Evolutionary conservation across 495 filamentous ascomycete species (phyloP), one percentile per base, ranked within the genome.

Genomic region (Xylaria palmicola): DNA sequence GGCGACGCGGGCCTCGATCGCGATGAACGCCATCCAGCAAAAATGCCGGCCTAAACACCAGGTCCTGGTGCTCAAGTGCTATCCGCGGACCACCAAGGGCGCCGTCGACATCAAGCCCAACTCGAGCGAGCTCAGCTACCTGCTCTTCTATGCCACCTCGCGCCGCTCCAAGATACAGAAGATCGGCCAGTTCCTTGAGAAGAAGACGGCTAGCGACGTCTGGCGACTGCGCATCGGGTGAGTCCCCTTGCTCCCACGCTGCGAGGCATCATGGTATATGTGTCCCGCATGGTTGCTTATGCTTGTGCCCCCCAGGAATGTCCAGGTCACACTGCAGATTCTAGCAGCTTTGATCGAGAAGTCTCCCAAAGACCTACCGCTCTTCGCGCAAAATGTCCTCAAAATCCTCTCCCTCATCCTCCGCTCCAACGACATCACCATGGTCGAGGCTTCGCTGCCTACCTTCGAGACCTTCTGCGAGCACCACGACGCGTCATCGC

Each of bases 111-210:
- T 96, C 59, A 93, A 92, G 74, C 91, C 93, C 8, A 97, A 97
- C 71, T 88, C 90, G 44, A 94, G 90, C 74, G 93, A 97, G 78
- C 86, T 97, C 41, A 95, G 90, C 71, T 97, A 97, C 71, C 83
- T 97, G 52, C 85, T 97, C 27, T 97, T 93, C 82, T 96, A 97
- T 81, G 90, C 89, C 41, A 93, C 91, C 72, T 94, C 92, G 64
- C 89, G 93, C 53, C 85, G 90, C 59, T 92, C 89, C 74, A 97
- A 96, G 83, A 83, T 97, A 56, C 91, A 92, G 69, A 97, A 97
- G 72, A 91, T 97, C 49, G 90, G 90, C 71, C 85, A 85, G 67
- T 97, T 95, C 69, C 77, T 97, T 67, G 92, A 96, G 75, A 93
- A 91, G 79, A 89, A 90, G 76, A 91, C 91, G 54, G 88, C 88